Evolutionary conservation across 371 early-diverging fungal species (phyloP).

Genomic region (Dichotomocladium elegans): DNA sequence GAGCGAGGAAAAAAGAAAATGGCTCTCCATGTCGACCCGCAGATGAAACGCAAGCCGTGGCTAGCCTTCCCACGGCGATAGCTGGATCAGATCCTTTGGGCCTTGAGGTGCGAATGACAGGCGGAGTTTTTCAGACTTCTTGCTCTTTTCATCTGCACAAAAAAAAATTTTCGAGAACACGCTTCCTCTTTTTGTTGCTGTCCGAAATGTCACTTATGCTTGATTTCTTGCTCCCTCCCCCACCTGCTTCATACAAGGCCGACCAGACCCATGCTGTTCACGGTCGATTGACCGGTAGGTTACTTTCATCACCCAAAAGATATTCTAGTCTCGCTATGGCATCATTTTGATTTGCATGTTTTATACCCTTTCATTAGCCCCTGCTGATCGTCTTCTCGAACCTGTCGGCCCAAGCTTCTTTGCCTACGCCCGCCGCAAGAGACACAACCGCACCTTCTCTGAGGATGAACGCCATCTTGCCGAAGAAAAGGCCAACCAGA

Average conservation of each 20-base stretch:
- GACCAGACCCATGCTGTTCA: constrained; percentile 48
- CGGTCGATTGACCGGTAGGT: constrained; percentile 38
- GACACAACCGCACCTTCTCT: constrained; percentile 66
- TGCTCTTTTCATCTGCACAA: too few relatives aligned
- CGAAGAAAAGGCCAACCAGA: constrained; percentile 42
- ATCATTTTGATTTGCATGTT: not conserved
- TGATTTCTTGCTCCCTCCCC: constrained; percentile 64
- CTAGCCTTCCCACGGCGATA: too few relatives aligned
- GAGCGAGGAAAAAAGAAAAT: too few relatives aligned
- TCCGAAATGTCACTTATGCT: constrained; percentile 49
- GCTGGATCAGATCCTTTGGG: too few relatives aligned
- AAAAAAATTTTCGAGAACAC: too few relatives aligned
- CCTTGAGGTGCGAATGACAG: too few relatives aligned
- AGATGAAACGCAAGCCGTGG: too few relatives aligned
- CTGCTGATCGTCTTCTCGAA: constrained; percentile 53
- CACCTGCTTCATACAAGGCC: constrained; percentile 58
- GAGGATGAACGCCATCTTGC: constrained; percentile 61
- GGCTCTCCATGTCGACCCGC: too few relatives aligned
- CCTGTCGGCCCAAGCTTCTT: constrained; percentile 66
- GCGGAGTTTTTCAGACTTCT: too few relatives aligned
- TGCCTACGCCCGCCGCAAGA: constrained; percentile 65
- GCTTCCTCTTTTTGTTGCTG: too few relatives aligned
- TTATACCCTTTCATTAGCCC: constrained; percentile 15
- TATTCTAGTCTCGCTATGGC: not conserved
- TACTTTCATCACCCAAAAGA: not conserved